Conservation (phyloP, 2,329 filamentous ascomycete species). For the Fusarium mangiferae region DNA sequence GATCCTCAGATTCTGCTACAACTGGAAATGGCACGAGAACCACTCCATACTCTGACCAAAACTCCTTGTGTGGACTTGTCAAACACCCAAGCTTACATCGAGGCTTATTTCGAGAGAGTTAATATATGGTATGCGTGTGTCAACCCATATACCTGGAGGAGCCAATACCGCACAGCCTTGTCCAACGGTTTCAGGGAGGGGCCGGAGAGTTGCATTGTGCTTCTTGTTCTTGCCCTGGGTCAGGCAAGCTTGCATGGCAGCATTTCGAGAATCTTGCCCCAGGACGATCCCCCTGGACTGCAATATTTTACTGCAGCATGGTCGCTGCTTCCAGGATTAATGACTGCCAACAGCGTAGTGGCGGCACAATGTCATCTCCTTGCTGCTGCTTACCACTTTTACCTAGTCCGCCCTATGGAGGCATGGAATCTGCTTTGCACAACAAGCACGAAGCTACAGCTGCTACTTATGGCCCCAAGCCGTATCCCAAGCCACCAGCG, state of each 20-base stretch:
- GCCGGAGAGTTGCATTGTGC: constrained; percentile 83
- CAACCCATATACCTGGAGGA: constrained; percentile 82
- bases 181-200: constrained; percentile 82
- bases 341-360: constrained; percentile 81
- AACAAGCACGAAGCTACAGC: constrained; percentile 82
- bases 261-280: constrained; percentile 76
- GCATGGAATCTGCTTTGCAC: constrained; percentile 85
- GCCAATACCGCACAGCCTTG: constrained; percentile 78
- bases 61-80: constrained; percentile 76
- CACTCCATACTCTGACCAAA: constrained; percentile 74
- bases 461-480: constrained; percentile 78
- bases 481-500: constrained; percentile 76
- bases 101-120: constrained; percentile 82
- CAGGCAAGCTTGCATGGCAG: constrained; percentile 80
- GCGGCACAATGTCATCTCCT: constrained; percentile 84
- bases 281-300: constrained; percentile 78
- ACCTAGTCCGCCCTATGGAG: constrained; percentile 82
- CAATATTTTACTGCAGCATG: constrained; percentile 85
- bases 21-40: constrained; percentile 81
- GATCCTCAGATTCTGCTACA: constrained; percentile 85
- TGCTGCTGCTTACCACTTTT: constrained; percentile 84
- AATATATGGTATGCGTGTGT: constrained; percentile 90
- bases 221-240: constrained; percentile 80
- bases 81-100: constrained; percentile 78
- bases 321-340: constrained; percentile 79